These are phyloP conservation scores for Vitis riparia DNA, from an alignment of 164 flowering plant genomes.

Conservation along the genomic window DNA sequence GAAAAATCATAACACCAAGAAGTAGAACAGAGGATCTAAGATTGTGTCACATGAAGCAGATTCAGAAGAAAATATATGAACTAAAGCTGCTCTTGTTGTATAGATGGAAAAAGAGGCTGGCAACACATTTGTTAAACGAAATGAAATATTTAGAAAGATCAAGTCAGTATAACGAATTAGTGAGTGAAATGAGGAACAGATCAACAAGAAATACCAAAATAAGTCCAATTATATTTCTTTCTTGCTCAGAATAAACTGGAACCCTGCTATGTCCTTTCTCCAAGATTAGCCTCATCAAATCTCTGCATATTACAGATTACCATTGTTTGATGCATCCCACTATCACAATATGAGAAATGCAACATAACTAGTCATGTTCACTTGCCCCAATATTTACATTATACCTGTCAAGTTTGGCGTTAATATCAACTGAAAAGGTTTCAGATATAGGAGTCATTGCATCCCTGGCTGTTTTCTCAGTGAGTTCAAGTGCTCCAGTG, in stretches of 20 bases:
- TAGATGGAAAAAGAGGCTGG: too few species aligned
- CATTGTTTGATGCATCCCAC: not conserved
- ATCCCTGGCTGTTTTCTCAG: slow-evolving; percentile 27
- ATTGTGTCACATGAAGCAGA: too few species aligned
- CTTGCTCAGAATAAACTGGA: slow-evolving; percentile 25
- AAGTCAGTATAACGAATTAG: not conserved
- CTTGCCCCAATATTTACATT: not conserved
- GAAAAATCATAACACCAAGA: too few species aligned
- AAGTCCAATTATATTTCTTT: slow-evolving; percentile 44
- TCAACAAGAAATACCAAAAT: slow-evolving; percentile 39
- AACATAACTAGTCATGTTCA: not conserved
- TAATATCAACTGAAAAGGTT: slow-evolving; percentile 27
- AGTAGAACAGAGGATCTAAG: too few species aligned
- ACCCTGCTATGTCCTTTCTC: slow-evolving; percentile 53
- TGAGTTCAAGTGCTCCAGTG: slow-evolving; percentile 33
- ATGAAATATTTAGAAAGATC: not conserved
- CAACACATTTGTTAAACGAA: too few species aligned
- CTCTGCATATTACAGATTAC: slow-evolving; percentile 24
- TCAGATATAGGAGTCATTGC: slow-evolving; percentile 37
- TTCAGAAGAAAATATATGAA: too few species aligned
- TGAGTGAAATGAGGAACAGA: not conserved
- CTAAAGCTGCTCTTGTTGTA: too few species aligned
- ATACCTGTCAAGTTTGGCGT: slow-evolving; percentile 48
- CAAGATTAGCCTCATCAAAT: slow-evolving; percentile 53
- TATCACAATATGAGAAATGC: not conserved